Evolutionary conservation across 208 protist genomes (phyloP).

Genomic region (Wallacemonas sp.): DNA sequence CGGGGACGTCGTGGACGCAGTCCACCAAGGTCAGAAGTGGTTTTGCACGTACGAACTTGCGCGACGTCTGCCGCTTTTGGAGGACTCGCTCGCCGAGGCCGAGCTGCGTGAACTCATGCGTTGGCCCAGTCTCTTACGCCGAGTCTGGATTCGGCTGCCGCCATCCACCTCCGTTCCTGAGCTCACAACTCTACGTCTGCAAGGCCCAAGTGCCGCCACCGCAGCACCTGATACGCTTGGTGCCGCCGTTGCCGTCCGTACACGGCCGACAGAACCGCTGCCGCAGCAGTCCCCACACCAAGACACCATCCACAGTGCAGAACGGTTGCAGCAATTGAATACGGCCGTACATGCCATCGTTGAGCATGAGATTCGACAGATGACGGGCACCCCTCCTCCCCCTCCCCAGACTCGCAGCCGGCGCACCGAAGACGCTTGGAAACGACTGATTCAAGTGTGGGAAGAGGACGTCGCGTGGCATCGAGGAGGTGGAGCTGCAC

Average conservation of each 20-base stretch:
- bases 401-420: neutral
- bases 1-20: conserved; percentile 18
- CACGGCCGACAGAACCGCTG: too few relatives aligned
- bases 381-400: neutral
- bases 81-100: conserved; percentile 74
- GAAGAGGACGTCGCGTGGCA: conserved; percentile 6
- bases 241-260: too few relatives aligned
- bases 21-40: conserved; percentile 40
- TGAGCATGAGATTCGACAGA: neutral
- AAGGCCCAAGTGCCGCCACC: too few relatives aligned
- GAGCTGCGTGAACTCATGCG: conserved; percentile 52
- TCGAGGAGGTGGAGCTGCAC: neutral
- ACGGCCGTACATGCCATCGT: neutral
- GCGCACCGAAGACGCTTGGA: neutral
- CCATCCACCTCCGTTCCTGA: neutral
- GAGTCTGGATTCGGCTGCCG: conserved; percentile 63
- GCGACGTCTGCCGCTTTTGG: conserved; percentile 66
- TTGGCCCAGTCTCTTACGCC: conserved; percentile 59
- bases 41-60: conserved; percentile 74
- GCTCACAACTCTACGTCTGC: too few relatives aligned
- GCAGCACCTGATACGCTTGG: too few relatives aligned
- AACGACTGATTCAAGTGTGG: neutral
- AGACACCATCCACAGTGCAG: too few relatives aligned
- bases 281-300: too few relatives aligned
- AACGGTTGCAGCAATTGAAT: conserved; percentile 4